These are phyloP conservation scores for Arabidopsis suecica DNA, from an alignment of 345 rosid genomes.

Conservation along the genomic window DNA sequence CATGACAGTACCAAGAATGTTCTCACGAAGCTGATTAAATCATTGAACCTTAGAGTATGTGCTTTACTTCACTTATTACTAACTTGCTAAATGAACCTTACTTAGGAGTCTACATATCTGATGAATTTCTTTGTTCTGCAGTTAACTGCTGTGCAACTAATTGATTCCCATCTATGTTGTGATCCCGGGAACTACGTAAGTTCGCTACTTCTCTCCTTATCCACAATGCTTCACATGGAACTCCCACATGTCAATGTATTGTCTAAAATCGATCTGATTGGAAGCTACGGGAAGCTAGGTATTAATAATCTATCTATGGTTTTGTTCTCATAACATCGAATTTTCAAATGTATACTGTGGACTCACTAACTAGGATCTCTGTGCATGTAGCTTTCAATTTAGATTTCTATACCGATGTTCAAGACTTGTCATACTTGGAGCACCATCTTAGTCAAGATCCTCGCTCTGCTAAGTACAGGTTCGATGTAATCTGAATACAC, in stretches of 20 bases:
- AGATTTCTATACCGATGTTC: constrained; percentile 87
- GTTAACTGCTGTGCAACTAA: constrained; percentile 89
- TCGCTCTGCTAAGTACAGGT: constrained; percentile 91
- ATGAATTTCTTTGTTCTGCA: constrained; percentile 44
- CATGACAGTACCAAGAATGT: constrained; percentile 80
- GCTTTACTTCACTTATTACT: constrained; percentile 1
- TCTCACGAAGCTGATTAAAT: constrained; percentile 74
- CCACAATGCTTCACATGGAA: constrained; percentile 95
- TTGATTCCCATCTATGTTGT: constrained; percentile 85
- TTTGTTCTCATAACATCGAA: neutral
- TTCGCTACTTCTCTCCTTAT: constrained; percentile 78
- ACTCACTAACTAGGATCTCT: constrained; percentile 25
- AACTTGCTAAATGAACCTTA: constrained; percentile 7
- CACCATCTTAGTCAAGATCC: constrained; percentile 74
- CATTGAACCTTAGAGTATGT: constrained; percentile 81
- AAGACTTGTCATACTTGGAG: constrained; percentile 84
- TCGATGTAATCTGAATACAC: constrained; percentile 33
- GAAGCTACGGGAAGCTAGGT: constrained; percentile 93
- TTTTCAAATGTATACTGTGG: neutral
- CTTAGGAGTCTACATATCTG: constrained; percentile 21
- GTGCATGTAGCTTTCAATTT: constrained; percentile 74
- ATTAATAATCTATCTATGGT: neutral
- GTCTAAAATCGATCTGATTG: constrained; percentile 91
- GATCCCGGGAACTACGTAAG: constrained; percentile 88
- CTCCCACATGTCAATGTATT: constrained; percentile 89